Percentiles rank a stretch among this genome's conserved stretches.
These are phyloP conservation scores for Friedmanniomyces endolithicus DNA, from an alignment of 495 filamentous ascomycete species.

Conservation along the genomic window DNA sequence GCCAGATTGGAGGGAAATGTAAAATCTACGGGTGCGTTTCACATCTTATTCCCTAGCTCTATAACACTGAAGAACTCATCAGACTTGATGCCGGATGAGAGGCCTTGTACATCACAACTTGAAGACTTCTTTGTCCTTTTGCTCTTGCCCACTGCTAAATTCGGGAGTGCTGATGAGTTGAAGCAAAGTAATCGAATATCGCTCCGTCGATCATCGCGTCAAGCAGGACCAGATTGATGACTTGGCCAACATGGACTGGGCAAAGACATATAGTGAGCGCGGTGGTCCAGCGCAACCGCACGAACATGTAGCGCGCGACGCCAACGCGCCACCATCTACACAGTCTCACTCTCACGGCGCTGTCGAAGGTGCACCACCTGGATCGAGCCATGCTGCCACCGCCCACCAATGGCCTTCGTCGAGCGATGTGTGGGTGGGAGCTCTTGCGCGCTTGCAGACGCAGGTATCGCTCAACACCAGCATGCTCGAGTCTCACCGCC, in stretches of 20 bases:
- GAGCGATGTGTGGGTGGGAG: constrained; percentile 15
- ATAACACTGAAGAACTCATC: no score
- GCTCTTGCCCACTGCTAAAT: no score
- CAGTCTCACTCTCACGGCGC: neutral
- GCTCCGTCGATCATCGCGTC: neutral
- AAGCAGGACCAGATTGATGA: neutral
- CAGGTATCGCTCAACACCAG: constrained; percentile 27
- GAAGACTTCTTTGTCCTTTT: no score
- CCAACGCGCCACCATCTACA: neutral
- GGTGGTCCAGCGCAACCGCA: neutral
- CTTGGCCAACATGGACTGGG: constrained; percentile 5
- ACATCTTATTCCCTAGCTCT: neutral
- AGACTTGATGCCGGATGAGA: no score
- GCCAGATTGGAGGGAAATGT: neutral
- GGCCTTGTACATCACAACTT: no score
- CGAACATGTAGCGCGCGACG: neutral
- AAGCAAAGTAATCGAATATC: neutral
- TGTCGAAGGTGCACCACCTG: neutral
- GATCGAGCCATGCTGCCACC: neutral
- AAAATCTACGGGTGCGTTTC: constrained; percentile 3
- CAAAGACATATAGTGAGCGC: neutral
- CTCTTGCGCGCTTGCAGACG: constrained; percentile 27
- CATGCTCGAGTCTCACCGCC: constrained; percentile 21
- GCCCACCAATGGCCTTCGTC: neutral
- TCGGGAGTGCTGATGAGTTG: neutral